Percentiles rank a stretch among this genome's conserved stretches.
Evolutionary conservation across 208 protist genomes (phyloP).

Genomic region (Lotmaria passim): DNA sequence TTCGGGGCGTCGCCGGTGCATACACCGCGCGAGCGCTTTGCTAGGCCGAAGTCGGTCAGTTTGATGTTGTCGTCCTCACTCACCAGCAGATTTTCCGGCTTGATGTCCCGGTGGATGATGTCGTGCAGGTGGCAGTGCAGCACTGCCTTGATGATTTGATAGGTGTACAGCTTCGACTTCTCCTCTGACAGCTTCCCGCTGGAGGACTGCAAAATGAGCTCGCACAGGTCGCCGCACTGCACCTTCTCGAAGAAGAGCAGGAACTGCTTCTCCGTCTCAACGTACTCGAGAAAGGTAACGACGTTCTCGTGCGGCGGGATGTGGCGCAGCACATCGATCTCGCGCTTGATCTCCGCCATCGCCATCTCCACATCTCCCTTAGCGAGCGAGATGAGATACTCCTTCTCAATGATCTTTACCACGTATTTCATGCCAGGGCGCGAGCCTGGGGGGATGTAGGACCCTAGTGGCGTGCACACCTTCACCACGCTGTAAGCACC

Average conservation of each 20-base stretch:
- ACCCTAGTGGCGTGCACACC: constrained; percentile 67
- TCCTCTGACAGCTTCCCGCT: constrained; percentile 85
- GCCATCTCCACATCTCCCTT: constrained; percentile 88
- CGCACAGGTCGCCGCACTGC: constrained; percentile 85
- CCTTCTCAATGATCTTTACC: constrained; percentile 92
- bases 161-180: constrained; percentile 85
- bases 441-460: constrained; percentile 77
- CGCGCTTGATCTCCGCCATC: constrained; percentile 90
- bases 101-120: constrained; percentile 93
- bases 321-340: constrained; percentile 89
- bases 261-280: constrained; percentile 86
- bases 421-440: constrained; percentile 83
- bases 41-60: constrained; percentile 92
- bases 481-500: constrained; percentile 92
- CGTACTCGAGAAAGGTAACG: constrained; percentile 89
- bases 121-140: constrained; percentile 92
- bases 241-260: constrained; percentile 91
- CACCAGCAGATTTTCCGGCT: constrained; percentile 92
- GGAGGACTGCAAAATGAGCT: constrained; percentile 83
- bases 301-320: constrained; percentile 89
- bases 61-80: constrained; percentile 90
- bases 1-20: constrained; percentile 62
- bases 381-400: constrained; percentile 84
- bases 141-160: constrained; percentile 91
- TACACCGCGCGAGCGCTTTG: constrained; percentile 79